These are phyloP conservation scores for Nakazawaea holstii DNA, from an alignment of 805 yeast species.

Conservation along the genomic window DNA sequence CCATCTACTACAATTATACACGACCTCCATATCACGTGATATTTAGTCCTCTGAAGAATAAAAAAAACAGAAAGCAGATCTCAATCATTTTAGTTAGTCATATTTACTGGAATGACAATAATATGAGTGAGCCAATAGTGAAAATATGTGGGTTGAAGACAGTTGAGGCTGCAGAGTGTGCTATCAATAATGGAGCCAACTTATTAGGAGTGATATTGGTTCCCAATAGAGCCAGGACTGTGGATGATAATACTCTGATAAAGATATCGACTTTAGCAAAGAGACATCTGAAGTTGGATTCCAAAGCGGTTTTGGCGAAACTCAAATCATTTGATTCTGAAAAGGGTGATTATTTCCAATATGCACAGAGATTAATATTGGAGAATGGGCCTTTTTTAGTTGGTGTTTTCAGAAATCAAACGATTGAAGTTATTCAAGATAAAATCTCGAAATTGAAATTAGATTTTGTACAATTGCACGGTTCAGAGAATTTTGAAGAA, in stretches of 20 bases:
- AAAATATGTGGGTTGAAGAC: conserved; percentile 84
- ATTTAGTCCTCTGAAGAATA: too few species aligned
- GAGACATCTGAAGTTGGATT: conserved; percentile 19
- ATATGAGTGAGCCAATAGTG: conserved; percentile 33
- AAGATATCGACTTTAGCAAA: conserved; percentile 35
- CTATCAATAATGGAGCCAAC: conserved; percentile 68
- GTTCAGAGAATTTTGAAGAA: conserved; percentile 52
- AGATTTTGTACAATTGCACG: conserved; percentile 88
- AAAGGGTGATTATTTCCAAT: conserved; percentile 29
- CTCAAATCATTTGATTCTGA: conserved; percentile 14
- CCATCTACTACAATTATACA: too few species aligned
- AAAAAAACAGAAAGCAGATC: too few species aligned
- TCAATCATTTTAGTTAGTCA: too few species aligned
- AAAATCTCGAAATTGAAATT: conserved; percentile 40
- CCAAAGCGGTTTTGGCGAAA: conserved; percentile 20
- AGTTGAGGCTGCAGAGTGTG: conserved; percentile 61
- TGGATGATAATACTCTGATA: conserved; percentile 40
- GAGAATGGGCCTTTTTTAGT: conserved; percentile 63
- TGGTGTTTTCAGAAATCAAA: conserved; percentile 88
- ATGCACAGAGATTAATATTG: conserved; percentile 19
- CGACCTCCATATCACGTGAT: too few species aligned
- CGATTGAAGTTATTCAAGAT: conserved; percentile 51
- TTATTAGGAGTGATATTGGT: conserved; percentile 83
- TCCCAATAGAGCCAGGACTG: conserved; percentile 73
- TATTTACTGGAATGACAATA: too few species aligned